These are phyloP conservation scores for Parmelia sp. DNA, from an alignment of 495 filamentous ascomycete species.

Conservation along the genomic window DNA sequence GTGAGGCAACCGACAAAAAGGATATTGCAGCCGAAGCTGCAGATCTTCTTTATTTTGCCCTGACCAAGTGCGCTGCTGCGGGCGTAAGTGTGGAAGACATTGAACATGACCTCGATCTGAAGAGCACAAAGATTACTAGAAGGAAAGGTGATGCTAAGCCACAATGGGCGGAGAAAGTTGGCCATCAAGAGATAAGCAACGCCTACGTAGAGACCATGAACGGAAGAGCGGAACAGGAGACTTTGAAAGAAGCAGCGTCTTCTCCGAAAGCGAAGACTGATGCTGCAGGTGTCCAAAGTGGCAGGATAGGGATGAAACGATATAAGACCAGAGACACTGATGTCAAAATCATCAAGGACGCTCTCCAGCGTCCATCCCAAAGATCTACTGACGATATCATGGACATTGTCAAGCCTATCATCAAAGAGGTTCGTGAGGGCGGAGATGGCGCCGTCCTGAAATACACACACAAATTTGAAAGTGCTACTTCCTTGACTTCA, in stretches of 20 bases:
- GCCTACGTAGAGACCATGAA: slow-evolving; percentile 16
- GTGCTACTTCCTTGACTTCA: slow-evolving; percentile 80
- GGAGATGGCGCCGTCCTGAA: slow-evolving; percentile 83
- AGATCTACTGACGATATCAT: slow-evolving; percentile 86
- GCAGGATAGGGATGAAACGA: slow-evolving; percentile 75
- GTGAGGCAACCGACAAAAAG: slow-evolving; percentile 70
- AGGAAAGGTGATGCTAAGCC: slow-evolving; percentile 90
- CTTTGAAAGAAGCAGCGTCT: slow-evolving; percentile 37
- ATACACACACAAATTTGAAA: slow-evolving; percentile 96
- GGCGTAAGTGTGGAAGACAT: slow-evolving; percentile 83
- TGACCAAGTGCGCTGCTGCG: slow-evolving; percentile 76
- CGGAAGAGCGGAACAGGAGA: slow-evolving; percentile 25
- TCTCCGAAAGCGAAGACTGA: slow-evolving; percentile 37
- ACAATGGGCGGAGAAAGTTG: slow-evolving; percentile 76
- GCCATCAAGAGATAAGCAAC: slow-evolving; percentile 42
- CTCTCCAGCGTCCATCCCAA: slow-evolving; percentile 82
- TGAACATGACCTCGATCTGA: slow-evolving; percentile 85
- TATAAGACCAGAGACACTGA: slow-evolving; percentile 59
- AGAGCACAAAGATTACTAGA: slow-evolving; percentile 87
- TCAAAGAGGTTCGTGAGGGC: slow-evolving; percentile 69
- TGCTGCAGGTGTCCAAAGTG: slow-evolving; percentile 45
- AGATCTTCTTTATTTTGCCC: slow-evolving; percentile 90
- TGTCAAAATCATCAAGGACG: slow-evolving; percentile 54
- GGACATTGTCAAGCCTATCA: slow-evolving; percentile 81
- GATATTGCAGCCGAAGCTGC: slow-evolving; percentile 91